phyloP scores from a whole-genome alignment of 768 basidiomycete genomes.

The Symmetrospora coprosmae region DNA sequence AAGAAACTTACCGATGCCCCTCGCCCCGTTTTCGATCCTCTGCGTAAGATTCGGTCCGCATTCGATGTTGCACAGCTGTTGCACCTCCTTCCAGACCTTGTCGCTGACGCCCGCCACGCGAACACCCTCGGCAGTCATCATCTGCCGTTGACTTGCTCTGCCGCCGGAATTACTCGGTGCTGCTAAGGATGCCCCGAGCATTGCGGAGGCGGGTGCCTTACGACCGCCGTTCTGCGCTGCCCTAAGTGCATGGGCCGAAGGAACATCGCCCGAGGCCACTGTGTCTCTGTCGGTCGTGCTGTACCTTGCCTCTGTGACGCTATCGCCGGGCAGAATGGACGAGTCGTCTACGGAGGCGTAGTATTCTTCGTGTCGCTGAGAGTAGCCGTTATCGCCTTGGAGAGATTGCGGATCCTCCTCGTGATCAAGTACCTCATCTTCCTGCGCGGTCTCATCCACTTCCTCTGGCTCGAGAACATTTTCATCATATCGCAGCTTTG shows the following conservation, averaged over 20 bases:
- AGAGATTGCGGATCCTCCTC: background rate
- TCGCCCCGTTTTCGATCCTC: conserved; percentile 21
- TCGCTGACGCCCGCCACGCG: background rate
- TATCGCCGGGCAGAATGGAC: background rate
- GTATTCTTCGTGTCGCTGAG: background rate
- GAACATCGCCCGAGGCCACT: background rate
- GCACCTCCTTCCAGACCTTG: conserved; percentile 19
- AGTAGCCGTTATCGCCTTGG: background rate
- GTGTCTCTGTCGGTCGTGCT: conserved; percentile 9
- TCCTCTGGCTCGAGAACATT: background rate
- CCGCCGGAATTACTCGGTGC: background rate
- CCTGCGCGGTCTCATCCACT: background rate
- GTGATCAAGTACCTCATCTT: background rate
- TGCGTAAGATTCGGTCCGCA: conserved; percentile 21
- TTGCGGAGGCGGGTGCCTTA: background rate
- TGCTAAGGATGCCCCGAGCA: conserved; percentile 5
- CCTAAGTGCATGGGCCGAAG: no score
- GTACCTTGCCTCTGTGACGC: background rate
- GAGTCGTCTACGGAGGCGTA: background rate
- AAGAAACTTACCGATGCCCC: conserved; percentile 15
- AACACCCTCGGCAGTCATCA: conserved; percentile 4
- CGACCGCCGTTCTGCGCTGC: background rate
- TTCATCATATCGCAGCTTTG: conserved; percentile 7
- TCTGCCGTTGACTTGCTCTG: background rate
- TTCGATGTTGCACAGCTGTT: conserved; percentile 19